Conservation (phyloP, 176 grass and related monocot species). For the Lolium multiflorum region DNA sequence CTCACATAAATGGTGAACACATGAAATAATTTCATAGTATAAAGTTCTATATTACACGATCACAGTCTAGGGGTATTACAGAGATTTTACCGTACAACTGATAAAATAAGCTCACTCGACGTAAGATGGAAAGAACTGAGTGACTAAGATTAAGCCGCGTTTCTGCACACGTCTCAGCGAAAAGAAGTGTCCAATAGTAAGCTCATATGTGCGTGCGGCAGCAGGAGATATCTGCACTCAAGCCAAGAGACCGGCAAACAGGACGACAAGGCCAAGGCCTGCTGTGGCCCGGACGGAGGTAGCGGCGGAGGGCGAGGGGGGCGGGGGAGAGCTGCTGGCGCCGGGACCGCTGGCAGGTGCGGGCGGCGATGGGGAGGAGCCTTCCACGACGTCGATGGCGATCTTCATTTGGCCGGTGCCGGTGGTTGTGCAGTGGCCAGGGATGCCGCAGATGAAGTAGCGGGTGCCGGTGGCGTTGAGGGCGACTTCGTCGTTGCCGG, state of each 20-base stretch:
- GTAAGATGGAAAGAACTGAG: no score
- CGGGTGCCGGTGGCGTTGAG: conserved; percentile 40
- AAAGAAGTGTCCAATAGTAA: no score
- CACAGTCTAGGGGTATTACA: no score
- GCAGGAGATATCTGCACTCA: background rate
- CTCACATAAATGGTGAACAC: no score
- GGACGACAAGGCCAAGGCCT: background rate
- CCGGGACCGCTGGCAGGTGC: conserved; percentile 4
- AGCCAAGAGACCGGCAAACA: conserved; percentile 17
- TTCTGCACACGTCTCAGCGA: no score
- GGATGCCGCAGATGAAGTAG: conserved; percentile 72
- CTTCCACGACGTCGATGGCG: conserved; percentile 37
- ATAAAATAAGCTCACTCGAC: no score
- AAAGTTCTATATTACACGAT: no score
- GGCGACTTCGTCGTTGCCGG: conserved; percentile 40
- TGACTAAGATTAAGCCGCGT: no score
- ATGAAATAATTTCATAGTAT: no score
- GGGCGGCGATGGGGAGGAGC: background rate
- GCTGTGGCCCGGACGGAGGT: background rate
- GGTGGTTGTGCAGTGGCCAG: conserved; percentile 43
- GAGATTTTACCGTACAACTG: no score
- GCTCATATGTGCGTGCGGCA: background rate
- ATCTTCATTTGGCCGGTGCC: conserved; percentile 55
- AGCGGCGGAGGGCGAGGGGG: background rate
- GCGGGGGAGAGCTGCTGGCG: background rate